A percentile compares a stretch with the other conserved stretches of the same genome.
Conservation (phyloP, 371 early-diverging fungal genomes). For the Mortierella sp. region DNA sequence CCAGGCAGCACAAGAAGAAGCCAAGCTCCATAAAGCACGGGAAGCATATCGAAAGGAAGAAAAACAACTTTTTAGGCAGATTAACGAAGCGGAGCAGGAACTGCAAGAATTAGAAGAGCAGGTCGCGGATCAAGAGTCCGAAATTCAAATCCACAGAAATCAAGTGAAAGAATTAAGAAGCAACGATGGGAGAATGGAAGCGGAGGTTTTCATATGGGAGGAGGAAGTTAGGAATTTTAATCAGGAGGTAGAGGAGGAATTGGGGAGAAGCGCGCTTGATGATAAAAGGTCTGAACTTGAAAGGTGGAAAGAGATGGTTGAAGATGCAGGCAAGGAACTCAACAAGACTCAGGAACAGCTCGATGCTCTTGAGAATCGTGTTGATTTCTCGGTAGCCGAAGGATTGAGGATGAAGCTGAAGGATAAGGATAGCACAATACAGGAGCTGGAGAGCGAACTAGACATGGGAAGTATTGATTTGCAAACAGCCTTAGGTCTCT, state of each 20-base stretch:
- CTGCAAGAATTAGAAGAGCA: not conserved
- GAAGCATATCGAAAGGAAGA: constrained; percentile 16
- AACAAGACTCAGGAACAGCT: not conserved
- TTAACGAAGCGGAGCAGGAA: constrained; percentile 11
- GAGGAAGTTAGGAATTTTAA: constrained; percentile 8
- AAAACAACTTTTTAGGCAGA: constrained; percentile 2
- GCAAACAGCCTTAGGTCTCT: constrained; percentile 18
- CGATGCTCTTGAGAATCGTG: not conserved
- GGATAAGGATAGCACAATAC: constrained; percentile 11
- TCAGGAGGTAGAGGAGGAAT: not conserved
- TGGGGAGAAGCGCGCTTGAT: not conserved
- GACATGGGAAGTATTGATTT: constrained; percentile 17
- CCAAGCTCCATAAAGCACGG: not conserved
- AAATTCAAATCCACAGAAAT: constrained; percentile 13
- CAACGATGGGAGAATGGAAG: not conserved
- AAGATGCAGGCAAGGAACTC: not conserved
- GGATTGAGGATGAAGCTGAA: not conserved
- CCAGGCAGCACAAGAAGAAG: constrained; percentile 18
- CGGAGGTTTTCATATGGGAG: constrained; percentile 9
- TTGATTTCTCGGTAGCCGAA: not conserved
- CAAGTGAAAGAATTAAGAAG: constrained; percentile 3
- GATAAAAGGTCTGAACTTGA: not conserved
- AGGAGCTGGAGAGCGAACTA: constrained; percentile 13
- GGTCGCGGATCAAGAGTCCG: not conserved
- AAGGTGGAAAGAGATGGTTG: not conserved